Evolutionary conservation across 345 rosid genomes (phyloP), one percentile per base, ranked within the genome.

Genomic region (Murraya koenigii): DNA sequence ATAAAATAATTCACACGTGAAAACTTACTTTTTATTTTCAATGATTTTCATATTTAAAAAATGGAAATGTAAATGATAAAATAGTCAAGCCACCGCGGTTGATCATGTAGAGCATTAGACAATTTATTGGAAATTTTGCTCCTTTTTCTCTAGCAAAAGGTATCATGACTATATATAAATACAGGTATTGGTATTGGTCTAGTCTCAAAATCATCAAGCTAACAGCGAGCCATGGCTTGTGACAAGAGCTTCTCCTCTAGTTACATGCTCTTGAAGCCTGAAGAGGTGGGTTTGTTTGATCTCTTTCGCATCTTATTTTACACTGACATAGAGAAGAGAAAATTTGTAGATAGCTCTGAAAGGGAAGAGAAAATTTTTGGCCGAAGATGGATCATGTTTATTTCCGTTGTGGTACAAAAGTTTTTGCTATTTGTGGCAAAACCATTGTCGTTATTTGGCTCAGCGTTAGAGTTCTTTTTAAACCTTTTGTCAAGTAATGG

Each of bases 351-450:
- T 8, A 81, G 86, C 74, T 80, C 90, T 6, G 75, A 74, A 25
- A 67, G 2, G 26, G 76, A 54, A 19, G 85, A 86, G 58, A 86
- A 80, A 71, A 81, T 75, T 61, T 87, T 94, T 44, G 30, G 79
- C 62, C 84, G 83, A 2, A 84, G 96, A 62, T 85, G 90, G 91
- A 69, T 91, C 79, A 83, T 92, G 39, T 87, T 92, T 39, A 55
- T 90, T 78, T 91, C 97, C 68, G 62, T 81, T 13, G 72, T 82
- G 23, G 71, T 71, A 36, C 94, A 89, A 77, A 87, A 89, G 73
- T 14, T 86, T 72, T 79, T 92, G 55, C 78, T 7, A 11, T 49
- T 78, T 5, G 25, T 83, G 47, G 81, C 93, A 6, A 84, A 75
- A 65, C 89, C 88, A 20, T 11, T 91, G 79, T 69, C 87, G 8